Percentiles rank a stretch among this genome's conserved stretches.
Conservation (phyloP, 805 yeast species). For the Tetrapisispora pingtungensis region DNA sequence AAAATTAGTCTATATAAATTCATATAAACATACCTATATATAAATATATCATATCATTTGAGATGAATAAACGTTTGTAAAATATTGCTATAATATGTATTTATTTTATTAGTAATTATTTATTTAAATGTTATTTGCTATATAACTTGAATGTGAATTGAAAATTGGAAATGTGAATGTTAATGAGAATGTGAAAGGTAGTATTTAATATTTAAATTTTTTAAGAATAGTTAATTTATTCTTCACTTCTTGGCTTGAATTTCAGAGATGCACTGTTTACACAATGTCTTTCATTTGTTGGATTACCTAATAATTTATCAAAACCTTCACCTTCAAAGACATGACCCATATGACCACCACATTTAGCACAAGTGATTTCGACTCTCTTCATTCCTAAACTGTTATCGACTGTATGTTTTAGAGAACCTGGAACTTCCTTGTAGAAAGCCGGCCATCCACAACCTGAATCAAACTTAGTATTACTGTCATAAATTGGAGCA, state of each 20-base stretch:
- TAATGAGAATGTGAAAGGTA: no score
- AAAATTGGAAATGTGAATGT: background rate
- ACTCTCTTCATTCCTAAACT: slow-evolving; percentile 71
- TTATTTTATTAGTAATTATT: background rate
- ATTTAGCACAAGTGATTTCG: slow-evolving; percentile 78
- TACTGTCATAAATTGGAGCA: slow-evolving; percentile 66
- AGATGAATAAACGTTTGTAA: background rate
- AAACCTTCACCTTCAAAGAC: slow-evolving; percentile 91
- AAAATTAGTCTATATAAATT: no score
- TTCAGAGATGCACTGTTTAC: slow-evolving; percentile 79
- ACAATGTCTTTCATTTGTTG: slow-evolving; percentile 90
- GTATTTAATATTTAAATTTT: no score
- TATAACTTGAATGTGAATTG: background rate
- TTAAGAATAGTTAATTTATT: no score
- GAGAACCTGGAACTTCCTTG: slow-evolving; percentile 71
- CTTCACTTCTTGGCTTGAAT: slow-evolving; percentile 30
- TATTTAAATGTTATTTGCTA: no score
- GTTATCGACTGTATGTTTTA: slow-evolving; percentile 49
- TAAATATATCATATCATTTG: no score
- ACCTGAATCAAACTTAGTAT: slow-evolving; percentile 76
- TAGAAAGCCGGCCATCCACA: slow-evolving; percentile 99
- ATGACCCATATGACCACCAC: slow-evolving; percentile 96
- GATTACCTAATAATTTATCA: slow-evolving; percentile 32
- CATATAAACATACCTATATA: no score
- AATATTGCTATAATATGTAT: no score